Evolutionary conservation across 2,329 filamentous ascomycete species (phyloP), one percentile per base, ranked within the genome.

Genomic region (Pestalotiopsis sp.): DNA sequence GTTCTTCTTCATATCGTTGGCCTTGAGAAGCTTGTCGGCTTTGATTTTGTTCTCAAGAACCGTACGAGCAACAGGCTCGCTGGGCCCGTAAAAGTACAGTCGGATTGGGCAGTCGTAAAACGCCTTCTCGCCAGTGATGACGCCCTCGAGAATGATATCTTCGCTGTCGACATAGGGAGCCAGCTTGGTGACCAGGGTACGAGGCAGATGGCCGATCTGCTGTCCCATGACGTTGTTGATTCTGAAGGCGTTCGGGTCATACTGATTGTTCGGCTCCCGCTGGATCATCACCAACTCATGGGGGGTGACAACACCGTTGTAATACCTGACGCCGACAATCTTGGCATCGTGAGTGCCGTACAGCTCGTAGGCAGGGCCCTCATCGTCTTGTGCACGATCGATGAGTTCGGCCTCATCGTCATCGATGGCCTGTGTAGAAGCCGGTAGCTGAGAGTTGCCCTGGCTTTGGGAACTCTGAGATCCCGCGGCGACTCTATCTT

Each of bases 131-230:
- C 92, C 93, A 4, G 86, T 88, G 59, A 97, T 84, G 17, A 86
- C 81, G 1, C 88, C 92, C 76, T 97, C 94, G 6, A 94, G 76
- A 1, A 87, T 75, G 9, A 96, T 81, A 20, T 85, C 85, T 65
- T 82, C 82, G 1, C 79, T 78, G 72, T 93, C 91, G 75, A 97
- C 84, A 75, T 93, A 94, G 1, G 85, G 87, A 0, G 92, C 89
- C 65, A 97, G 80, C 77, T 92, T 95, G n/a, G 83, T 81, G 0
- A 90, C 93, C 24, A 93, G 75, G 1, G 80, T 83, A 13, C 88
- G 84, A 6, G 92, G 91, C 55, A 97, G 83, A 78, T 97, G 93
- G 0, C 94, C 94, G 72, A 97, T 92, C 74, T 97, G 93, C 7
- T 79, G 77, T 17, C 88, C 86, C 74, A 92, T 86, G 14, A 94